These are phyloP conservation scores for Talaromyces wortmannii DNA, from an alignment of 495 filamentous ascomycete species.

Conservation along the genomic window DNA sequence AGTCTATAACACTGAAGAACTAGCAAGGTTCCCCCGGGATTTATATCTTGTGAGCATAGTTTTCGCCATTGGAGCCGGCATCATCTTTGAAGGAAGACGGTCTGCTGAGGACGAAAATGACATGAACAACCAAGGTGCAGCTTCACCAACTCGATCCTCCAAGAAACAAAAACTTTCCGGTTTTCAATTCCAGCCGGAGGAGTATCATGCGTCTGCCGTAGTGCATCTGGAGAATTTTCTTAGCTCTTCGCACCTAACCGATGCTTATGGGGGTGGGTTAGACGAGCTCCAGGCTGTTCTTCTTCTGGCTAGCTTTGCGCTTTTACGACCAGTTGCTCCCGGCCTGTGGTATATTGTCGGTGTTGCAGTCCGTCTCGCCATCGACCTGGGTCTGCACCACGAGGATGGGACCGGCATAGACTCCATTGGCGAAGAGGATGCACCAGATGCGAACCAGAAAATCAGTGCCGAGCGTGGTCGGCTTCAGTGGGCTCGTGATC, in stretches of 20 bases:
- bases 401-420: slow-evolving; percentile 78
- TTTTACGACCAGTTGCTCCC: slow-evolving; percentile 84
- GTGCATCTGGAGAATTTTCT: slow-evolving; percentile 85
- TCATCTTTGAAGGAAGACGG: slow-evolving; percentile 68
- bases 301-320: slow-evolving; percentile 81
- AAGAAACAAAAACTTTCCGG: slow-evolving; percentile 47
- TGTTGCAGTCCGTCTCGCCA: slow-evolving; percentile 80
- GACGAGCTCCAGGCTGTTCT: slow-evolving; percentile 92
- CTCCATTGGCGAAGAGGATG: slow-evolving; percentile 25
- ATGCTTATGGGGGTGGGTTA: slow-evolving; percentile 69
- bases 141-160: slow-evolving; percentile 27
- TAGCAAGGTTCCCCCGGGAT: slow-evolving; percentile 70
- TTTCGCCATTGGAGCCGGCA: slow-evolving; percentile 93
- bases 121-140: slow-evolving; percentile 19
- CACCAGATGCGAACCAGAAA: slow-evolving; percentile 18
- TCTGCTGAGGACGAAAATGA: slow-evolving; percentile 31
- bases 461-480: slow-evolving; percentile 53
- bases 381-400: slow-evolving; percentile 88
- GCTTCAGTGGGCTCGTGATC: slow-evolving; percentile 79
- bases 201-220: slow-evolving; percentile 93
- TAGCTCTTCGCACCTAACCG: slow-evolving; percentile 51
- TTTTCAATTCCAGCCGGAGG: slow-evolving; percentile 79
- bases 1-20: slow-evolving; percentile 63
- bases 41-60: slow-evolving; percentile 94
- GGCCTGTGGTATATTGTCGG: slow-evolving; percentile 97